phyloP scores from a whole-genome alignment of 2,329 filamentous ascomycete genomes.

The Aplosporella prunicola region DNA sequence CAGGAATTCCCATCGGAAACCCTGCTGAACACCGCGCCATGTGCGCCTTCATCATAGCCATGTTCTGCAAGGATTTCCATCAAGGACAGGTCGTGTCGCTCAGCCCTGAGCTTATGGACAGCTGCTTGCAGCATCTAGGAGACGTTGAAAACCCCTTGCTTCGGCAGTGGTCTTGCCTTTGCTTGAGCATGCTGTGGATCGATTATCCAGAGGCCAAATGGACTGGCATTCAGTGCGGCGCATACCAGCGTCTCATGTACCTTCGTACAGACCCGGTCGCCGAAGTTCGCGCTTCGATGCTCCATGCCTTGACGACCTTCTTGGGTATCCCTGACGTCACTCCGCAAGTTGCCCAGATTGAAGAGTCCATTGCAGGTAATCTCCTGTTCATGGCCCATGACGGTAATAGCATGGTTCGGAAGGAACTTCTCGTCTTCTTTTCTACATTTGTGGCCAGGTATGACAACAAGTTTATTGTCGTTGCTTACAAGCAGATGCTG shows the following conservation, averaged over 20 bases:
- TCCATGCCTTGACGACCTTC: slow-evolving; percentile 89
- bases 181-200: slow-evolving; percentile 88
- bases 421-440: slow-evolving; percentile 86
- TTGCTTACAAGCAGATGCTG: slow-evolving; percentile 79
- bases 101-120: slow-evolving; percentile 80
- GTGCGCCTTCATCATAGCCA: slow-evolving; percentile 95
- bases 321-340: slow-evolving; percentile 88
- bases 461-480: slow-evolving; percentile 83
- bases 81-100: slow-evolving; percentile 89
- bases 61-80: slow-evolving; percentile 92
- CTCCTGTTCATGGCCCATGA: slow-evolving; percentile 88
- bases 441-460: slow-evolving; percentile 86
- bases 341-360: slow-evolving; percentile 79
- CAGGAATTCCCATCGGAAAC: slow-evolving; percentile 70
- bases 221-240: slow-evolving; percentile 83
- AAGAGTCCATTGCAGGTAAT: slow-evolving; percentile 82
- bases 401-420: slow-evolving; percentile 86
- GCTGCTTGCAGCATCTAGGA: slow-evolving; percentile 71
- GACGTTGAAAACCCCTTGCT: slow-evolving; percentile 83
- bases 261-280: slow-evolving; percentile 78
- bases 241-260: slow-evolving; percentile 69
- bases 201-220: slow-evolving; percentile 90
- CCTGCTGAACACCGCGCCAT: slow-evolving; percentile 93
- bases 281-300: slow-evolving; percentile 86
- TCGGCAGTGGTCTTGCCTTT: slow-evolving; percentile 91